phyloP scores from a whole-genome alignment of 345 rosid species.

The Murraya koenigii region DNA sequence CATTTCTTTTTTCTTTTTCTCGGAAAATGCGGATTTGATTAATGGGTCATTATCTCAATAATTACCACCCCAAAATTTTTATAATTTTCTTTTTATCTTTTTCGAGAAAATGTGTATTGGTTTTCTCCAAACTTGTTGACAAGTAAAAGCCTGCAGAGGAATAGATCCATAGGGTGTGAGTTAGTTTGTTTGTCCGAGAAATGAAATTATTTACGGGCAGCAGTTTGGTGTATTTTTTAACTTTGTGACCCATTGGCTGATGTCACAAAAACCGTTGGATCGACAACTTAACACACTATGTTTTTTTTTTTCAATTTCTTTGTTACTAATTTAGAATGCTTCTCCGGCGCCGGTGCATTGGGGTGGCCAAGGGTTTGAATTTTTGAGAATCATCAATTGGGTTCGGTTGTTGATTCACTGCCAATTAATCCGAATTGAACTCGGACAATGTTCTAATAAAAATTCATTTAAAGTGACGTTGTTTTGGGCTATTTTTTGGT shows the following conservation, averaged over 20 bases:
- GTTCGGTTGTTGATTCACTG: too few species aligned
- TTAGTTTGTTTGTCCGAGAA: slow-evolving; percentile 22
- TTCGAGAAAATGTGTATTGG: background rate
- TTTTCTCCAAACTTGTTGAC: slow-evolving; percentile 20
- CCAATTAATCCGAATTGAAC: too few species aligned
- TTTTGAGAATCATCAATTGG: too few species aligned
- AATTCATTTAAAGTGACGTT: too few species aligned
- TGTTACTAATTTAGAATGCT: background rate
- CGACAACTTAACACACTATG: background rate
- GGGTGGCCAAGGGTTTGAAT: background rate
- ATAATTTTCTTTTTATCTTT: background rate
- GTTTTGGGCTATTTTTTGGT: too few species aligned
- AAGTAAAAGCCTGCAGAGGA: slow-evolving; percentile 32
- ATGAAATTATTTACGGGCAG: background rate
- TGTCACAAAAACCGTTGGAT: background rate
- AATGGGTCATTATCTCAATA: slow-evolving; percentile 23
- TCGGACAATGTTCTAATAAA: too few species aligned
- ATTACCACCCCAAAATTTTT: slow-evolving; percentile 9
- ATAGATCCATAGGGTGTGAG: background rate
- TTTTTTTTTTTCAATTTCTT: too few species aligned
- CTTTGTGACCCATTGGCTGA: background rate
- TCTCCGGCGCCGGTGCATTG: background rate
- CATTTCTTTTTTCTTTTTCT: slow-evolving; percentile 19
- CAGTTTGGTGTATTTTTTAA: background rate
- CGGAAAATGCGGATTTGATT: slow-evolving; percentile 24